phyloP scores from a whole-genome alignment of 768 basidiomycete species.

The Sarcodon sp. region DNA sequence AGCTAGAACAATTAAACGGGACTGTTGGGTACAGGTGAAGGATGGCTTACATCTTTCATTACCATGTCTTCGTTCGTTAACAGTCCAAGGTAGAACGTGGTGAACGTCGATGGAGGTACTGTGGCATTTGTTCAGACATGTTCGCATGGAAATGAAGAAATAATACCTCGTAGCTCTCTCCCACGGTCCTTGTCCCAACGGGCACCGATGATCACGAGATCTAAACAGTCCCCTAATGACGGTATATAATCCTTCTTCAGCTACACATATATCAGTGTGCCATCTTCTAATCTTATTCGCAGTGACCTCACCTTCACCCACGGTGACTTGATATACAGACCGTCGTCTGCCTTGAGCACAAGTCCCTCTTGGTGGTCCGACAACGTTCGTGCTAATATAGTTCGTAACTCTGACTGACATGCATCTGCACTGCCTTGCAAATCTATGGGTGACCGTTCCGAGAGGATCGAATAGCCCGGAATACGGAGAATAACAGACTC shows the following conservation, averaged over 20 bases:
- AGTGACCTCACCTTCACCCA: constrained; percentile 62
- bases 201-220: constrained; percentile 67
- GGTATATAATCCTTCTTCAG: constrained; percentile 84
- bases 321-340: constrained; percentile 48
- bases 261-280: constrained; percentile 11
- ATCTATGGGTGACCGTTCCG: constrained; percentile 38
- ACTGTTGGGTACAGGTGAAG: background rate
- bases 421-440: constrained; percentile 12
- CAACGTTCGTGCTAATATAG: constrained; percentile 37
- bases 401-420: constrained; percentile 19
- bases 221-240: constrained; percentile 53
- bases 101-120: constrained; percentile 64
- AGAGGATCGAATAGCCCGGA: constrained; percentile 53
- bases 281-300: constrained; percentile 1
- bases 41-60: constrained; percentile 22
- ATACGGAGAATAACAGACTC: constrained; percentile 39
- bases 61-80: constrained; percentile 35
- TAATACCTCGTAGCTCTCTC: constrained; percentile 56
- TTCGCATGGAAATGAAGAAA: constrained; percentile 1
- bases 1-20: constrained; percentile 18
- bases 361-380: constrained; percentile 53
- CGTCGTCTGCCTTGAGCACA: constrained; percentile 65
- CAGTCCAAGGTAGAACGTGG: constrained; percentile 72
- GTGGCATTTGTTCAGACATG: background rate
- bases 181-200: constrained; percentile 73